These are phyloP conservation scores for Cyclotella distinguenda DNA, from an alignment of 108 stramenopile genomes.

Conservation along the genomic window DNA sequence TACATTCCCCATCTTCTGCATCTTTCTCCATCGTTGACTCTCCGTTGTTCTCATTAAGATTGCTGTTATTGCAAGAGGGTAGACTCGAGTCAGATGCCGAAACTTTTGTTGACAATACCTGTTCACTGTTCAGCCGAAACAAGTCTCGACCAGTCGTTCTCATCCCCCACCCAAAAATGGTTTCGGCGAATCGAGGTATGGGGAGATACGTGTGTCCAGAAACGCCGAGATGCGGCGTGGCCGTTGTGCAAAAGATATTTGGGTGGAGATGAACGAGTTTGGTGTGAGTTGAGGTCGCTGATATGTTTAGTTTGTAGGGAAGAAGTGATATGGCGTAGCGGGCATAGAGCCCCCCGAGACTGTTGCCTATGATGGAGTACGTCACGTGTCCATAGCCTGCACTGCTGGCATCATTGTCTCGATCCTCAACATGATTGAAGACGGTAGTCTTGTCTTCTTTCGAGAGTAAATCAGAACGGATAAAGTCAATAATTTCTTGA, in stretches of 20 bases:
- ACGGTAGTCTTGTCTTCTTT: conserved; percentile 20
- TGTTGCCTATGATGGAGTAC: conserved; percentile 82
- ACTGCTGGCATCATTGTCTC: too few relatives aligned
- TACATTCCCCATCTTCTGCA: conserved; percentile 31
- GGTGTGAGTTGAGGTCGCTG: conserved; percentile 14
- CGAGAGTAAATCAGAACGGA: conserved; percentile 49
- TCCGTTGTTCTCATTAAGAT: neutral
- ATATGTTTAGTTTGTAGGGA: conserved; percentile 44
- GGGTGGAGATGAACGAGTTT: conserved; percentile 45
- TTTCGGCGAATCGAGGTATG: conserved; percentile 71
- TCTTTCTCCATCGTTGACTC: neutral
- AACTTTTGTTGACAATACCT: neutral
- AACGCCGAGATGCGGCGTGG: conserved; percentile 82
- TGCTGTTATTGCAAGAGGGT: neutral
- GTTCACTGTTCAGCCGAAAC: conserved; percentile 43
- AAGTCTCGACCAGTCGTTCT: conserved; percentile 66
- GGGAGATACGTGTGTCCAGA: conserved; percentile 76
- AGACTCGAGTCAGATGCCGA: neutral
- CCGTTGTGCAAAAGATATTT: conserved; percentile 84
- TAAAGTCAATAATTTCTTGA: conserved; percentile 63
- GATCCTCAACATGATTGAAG: too few relatives aligned
- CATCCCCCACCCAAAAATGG: conserved; percentile 61
- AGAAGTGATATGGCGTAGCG: conserved; percentile 74
- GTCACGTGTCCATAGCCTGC: conserved; percentile 43
- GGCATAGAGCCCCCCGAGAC: conserved; percentile 81